Evolutionary conservation across 2,329 filamentous ascomycete species (phyloP).

Genomic region (Chaetothyriales sp.): DNA sequence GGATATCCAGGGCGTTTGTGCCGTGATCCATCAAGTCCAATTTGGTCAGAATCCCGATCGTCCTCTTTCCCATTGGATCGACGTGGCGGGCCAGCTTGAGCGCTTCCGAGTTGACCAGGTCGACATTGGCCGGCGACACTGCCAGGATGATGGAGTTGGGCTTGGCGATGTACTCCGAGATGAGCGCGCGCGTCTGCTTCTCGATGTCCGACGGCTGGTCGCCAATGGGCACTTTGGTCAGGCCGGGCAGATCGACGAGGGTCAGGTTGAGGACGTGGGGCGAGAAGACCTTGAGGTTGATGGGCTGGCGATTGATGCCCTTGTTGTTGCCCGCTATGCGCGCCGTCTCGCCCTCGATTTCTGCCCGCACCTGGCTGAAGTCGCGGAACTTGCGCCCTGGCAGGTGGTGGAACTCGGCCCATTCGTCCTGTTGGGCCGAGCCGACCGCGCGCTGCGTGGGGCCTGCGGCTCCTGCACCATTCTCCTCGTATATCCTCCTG

Average conservation of each 20-base stretch:
- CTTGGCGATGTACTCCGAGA: constrained; percentile 96
- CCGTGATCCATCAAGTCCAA: constrained; percentile 97
- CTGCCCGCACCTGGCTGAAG: constrained; percentile 83
- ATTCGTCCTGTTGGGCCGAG: constrained; percentile 54
- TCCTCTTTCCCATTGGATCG: constrained; percentile 82
- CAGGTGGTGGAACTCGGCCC: constrained; percentile 95
- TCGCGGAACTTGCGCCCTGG: constrained; percentile 80
- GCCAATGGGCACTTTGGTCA: constrained; percentile 96
- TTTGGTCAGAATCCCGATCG: constrained; percentile 94
- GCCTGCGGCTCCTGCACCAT: constrained; percentile 22
- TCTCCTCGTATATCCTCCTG: background rate
- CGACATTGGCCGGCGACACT: constrained; percentile 93
- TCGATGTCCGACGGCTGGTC: constrained; percentile 97
- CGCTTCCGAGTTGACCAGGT: constrained; percentile 95
- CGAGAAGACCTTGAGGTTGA: constrained; percentile 97
- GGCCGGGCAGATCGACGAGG: constrained; percentile 82
- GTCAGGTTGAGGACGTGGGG: constrained; percentile 93
- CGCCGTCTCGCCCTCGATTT: constrained; percentile 93
- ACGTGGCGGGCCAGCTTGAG: constrained; percentile 94
- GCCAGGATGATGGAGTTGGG: constrained; percentile 96
- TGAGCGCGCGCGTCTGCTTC: constrained; percentile 92
- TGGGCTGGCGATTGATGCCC: constrained; percentile 92
- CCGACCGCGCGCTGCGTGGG: constrained; percentile 61
- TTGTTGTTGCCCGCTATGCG: constrained; percentile 95
- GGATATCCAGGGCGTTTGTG: constrained; percentile 91